Base-by-base conservation (phyloP, 305 asterid genomes). In the Lippia alba region DNA sequence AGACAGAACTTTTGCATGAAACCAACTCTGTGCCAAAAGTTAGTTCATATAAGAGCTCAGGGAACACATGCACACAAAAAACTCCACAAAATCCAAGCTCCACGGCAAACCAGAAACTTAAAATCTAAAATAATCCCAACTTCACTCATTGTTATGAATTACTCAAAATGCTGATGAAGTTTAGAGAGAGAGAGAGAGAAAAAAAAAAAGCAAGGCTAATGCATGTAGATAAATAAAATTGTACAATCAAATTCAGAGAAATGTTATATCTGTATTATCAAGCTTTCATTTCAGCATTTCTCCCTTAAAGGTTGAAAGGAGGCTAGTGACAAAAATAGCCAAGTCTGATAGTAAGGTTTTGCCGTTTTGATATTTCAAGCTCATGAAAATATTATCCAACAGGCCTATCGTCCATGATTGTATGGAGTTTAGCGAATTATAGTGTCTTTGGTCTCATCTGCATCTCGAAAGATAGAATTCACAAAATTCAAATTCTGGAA, bases 81-180 rank as follows among this genome's bases (percentile, higher is more conserved):
- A 64, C 76, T 39, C 72, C 61, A 56, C 24, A 66, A 30, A 66
- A 56, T 30, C 34, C 67, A 69, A 44, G 65, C 69, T 66, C 64
- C 64, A 71, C 30, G 69, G 59, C 33, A 41, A 50, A 51, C 30
- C 57, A 56, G 41, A 69, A 56, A 5, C 32, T 40, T 40, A 54
- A 67, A 44, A 36, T 41, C 56, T 64, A 51, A 57, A 12, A 62
- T 40, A 56, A 34, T 51, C 46, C 49, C 44, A 11, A 19, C 24
- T 56, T 74, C 74, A 49, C 63, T 66, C 55, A 48, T 67, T 65
- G 4, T 20, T 33, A 36, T 36, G 30, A 24, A 24, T 24, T 24
- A 24, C 3, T 24, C 30, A 24, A 24, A 24, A 24, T 24, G 30
- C 30, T 24, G 30, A 24, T 24, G 30, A 24, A 24, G 3, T 24